Evolutionary conservation across 129 eudicot genomes (phyloP).

Genomic region (Solidago caesia): DNA sequence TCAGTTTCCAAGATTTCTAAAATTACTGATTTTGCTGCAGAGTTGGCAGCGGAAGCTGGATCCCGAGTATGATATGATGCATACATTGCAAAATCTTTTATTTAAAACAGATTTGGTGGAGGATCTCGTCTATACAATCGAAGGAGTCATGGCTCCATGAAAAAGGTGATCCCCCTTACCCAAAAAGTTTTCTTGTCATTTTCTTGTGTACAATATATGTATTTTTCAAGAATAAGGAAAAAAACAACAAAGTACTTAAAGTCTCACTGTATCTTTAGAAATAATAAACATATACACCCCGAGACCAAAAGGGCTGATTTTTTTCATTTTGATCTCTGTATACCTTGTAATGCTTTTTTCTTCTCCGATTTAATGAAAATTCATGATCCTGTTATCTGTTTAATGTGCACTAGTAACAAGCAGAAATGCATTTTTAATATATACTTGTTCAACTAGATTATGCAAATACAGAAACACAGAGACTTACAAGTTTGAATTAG

Average conservation of each 20-base stretch:
- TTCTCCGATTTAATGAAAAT: not conserved
- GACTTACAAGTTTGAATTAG: not conserved
- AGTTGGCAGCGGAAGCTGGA: constrained; percentile 97
- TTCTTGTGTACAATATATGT: constrained; percentile 18
- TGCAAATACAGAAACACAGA: not conserved
- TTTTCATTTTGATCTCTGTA: constrained; percentile 10
- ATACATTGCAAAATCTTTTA: constrained; percentile 64
- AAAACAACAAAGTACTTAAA: not conserved
- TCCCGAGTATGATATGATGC: constrained; percentile 81
- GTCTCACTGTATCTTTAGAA: not conserved
- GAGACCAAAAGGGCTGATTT: constrained; percentile 19
- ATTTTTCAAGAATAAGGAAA: constrained; percentile 15
- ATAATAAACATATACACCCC: constrained; percentile 13
- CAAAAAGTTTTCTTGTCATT: not conserved
- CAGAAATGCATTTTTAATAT: not conserved
- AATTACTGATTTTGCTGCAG: constrained; percentile 35
- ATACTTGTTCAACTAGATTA: not conserved
- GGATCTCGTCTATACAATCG: constrained; percentile 77
- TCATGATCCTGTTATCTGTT: not conserved
- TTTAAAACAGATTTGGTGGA: constrained; percentile 86
- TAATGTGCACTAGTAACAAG: not conserved
- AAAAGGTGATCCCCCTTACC: constrained; percentile 25
- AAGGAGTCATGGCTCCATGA: constrained; percentile 93
- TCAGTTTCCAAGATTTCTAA: not conserved
- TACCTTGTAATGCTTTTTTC: not conserved